Conservation (phyloP, 2,329 filamentous ascomycete genomes). For the Teratosphaeria pseudoeucalypti region DNA sequence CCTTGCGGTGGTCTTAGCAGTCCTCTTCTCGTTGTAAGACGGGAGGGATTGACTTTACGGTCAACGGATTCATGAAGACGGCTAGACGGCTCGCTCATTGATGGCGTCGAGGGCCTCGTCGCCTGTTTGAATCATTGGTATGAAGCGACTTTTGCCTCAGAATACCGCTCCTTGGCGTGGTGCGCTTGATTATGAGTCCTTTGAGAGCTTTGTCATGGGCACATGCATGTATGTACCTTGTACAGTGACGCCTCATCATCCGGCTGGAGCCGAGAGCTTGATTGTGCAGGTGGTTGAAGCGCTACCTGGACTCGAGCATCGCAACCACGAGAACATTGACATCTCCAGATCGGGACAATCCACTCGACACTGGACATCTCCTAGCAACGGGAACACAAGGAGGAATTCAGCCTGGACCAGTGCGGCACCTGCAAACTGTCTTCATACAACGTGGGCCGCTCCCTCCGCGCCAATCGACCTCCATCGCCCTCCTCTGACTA, state of each 20-base stretch:
- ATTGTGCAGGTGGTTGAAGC: not conserved
- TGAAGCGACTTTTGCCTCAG: not conserved
- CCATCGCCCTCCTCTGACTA: constrained; percentile 8
- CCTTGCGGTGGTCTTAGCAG: not conserved
- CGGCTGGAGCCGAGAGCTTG: not conserved
- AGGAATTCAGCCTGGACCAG: not conserved
- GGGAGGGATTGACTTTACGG: no score
- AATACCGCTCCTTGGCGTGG: not conserved
- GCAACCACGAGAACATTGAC: not conserved
- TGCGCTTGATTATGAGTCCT: not conserved
- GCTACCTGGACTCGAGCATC: not conserved
- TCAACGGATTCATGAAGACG: no score
- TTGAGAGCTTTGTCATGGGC: not conserved
- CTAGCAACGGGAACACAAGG: not conserved
- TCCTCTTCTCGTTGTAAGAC: not conserved
- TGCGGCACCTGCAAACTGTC: constrained; percentile 13
- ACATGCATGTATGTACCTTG: no score
- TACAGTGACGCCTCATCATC: not conserved
- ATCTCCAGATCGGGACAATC: not conserved
- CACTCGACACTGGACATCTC: not conserved
- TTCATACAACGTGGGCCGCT: constrained; percentile 18
- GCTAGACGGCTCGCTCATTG: no score
- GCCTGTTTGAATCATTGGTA: not conserved
- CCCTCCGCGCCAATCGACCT: constrained; percentile 18
- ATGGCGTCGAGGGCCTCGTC: no score